Conservation (phyloP, 2,329 filamentous ascomycete species). For the Microcera coccophila region DNA sequence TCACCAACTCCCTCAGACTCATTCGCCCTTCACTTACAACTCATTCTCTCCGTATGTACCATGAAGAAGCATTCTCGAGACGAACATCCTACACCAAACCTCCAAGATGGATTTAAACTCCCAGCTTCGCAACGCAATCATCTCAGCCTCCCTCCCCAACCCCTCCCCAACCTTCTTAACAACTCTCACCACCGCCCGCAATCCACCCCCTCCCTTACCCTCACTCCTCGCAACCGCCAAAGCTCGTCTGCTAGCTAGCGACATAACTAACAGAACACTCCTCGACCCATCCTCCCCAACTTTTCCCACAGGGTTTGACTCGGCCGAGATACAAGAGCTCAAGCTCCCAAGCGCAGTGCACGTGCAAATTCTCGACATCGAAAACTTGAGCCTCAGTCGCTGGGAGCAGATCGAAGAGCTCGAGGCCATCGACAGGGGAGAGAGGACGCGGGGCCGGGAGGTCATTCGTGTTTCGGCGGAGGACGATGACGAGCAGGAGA, state of each 20-base stretch:
- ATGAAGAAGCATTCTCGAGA: slow-evolving; percentile 4
- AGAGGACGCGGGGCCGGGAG: slow-evolving; percentile 71
- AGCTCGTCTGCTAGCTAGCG: slow-evolving; percentile 72
- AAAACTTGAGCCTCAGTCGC: slow-evolving; percentile 73
- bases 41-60: slow-evolving; percentile 12
- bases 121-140: slow-evolving; percentile 51
- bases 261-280: slow-evolving; percentile 58
- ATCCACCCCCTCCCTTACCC: slow-evolving; percentile 58
- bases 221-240: slow-evolving; percentile 75
- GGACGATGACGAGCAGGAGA: slow-evolving; percentile 46
- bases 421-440: slow-evolving; percentile 68
- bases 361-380: slow-evolving; percentile 81
- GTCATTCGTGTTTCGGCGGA: slow-evolving; percentile 64
- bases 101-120: slow-evolving; percentile 31
- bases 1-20: too few species aligned
- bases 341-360: slow-evolving; percentile 59
- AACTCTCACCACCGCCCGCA: slow-evolving; percentile 55
- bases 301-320: slow-evolving; percentile 53
- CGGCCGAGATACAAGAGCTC: slow-evolving; percentile 51
- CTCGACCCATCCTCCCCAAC: slow-evolving; percentile 40
- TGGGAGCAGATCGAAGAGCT: slow-evolving; percentile 87
- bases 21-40: too few species aligned
- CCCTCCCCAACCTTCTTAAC: slow-evolving; percentile 59
- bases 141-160: slow-evolving; percentile 51
- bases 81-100: neutral